Base-by-base conservation (phyloP, 768 basidiomycete species). In the Lyophyllum atratum region DNA sequence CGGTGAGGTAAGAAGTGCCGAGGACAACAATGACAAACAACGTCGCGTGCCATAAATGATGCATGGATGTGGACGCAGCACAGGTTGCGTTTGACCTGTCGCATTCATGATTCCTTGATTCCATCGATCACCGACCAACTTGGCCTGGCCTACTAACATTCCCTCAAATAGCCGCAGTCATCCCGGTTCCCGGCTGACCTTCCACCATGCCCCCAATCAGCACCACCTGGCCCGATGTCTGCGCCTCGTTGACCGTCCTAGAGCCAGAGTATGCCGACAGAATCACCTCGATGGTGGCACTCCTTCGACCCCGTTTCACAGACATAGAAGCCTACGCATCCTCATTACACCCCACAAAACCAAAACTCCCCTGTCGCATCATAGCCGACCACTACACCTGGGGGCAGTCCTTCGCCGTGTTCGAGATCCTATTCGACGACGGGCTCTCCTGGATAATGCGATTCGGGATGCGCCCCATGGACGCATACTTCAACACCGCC, bases 321-420 rank as follows among this genome's bases (percentile, higher is more conserved):
- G 39, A 56, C 9, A 72, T 77, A 40, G 72, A 73, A 58, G 60
- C 61, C 7, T 76, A 71, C 56, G 74, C 72, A 17, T 65, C 72
- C 8, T 73, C 70, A 3, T 58, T 74, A 25, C 76, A 77, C 53
- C 73, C 73, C 9, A 59, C 56, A 29, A 61, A 55, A 33, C 64
- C 56, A 29, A 61, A 55, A 33, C 64, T 64, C 19, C 62, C 66
- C 14, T 77, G 73, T 55, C 58, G 61, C 26, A 67, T 77, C 51
- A 51, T 74, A 33, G 53, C 64, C 40, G 70, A 74, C 31, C 66
- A 68, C 14, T 76, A 72, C 55, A 77, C 76, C 29, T 77, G 76
- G 76, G 76, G 76, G 2, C 74, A 76, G 58, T 76, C 74, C 1
- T 77, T 77, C 59, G 61, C 70, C 25, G 76, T 77, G 19, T 76